Percentiles rank a stretch among this genome's conserved stretches.
phyloP scores from a whole-genome alignment of 805 yeast species.

The Torulaspora microellipsoides region DNA sequence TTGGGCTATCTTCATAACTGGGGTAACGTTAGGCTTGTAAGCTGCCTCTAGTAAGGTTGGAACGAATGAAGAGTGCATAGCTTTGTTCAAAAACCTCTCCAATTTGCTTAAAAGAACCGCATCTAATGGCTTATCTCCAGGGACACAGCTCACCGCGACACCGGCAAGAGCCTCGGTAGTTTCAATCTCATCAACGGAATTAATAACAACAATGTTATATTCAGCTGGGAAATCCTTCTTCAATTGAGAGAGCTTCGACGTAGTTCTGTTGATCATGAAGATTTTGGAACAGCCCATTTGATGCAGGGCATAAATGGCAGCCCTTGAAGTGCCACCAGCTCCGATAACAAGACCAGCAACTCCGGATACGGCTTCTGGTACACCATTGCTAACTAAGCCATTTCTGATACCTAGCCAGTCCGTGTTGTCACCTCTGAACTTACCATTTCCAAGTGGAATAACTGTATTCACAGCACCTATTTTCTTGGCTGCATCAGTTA shows the following conservation, averaged over 20 bases:
- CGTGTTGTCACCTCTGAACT: slow-evolving; percentile 80
- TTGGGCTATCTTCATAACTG: slow-evolving; percentile 73
- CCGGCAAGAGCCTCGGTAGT: slow-evolving; percentile 42
- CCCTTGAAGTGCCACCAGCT: slow-evolving; percentile 97
- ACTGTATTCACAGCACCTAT: slow-evolving; percentile 96
- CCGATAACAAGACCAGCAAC: slow-evolving; percentile 79
- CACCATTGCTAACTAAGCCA: slow-evolving; percentile 62
- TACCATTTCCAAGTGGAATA: slow-evolving; percentile 45
- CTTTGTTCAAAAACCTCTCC: slow-evolving; percentile 43
- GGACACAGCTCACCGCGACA: slow-evolving; percentile 73
- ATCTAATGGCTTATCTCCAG: slow-evolving; percentile 73
- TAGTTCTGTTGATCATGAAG: slow-evolving; percentile 77
- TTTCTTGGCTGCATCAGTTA: slow-evolving; percentile 69
- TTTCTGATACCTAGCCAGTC: slow-evolving; percentile 89
- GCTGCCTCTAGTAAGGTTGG: slow-evolving; percentile 85
- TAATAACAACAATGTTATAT: slow-evolving; percentile 56
- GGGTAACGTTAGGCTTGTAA: slow-evolving; percentile 84
- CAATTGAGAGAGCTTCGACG: slow-evolving; percentile 56
- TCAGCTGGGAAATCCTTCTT: slow-evolving; percentile 54
- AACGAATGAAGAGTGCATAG: slow-evolving; percentile 37
- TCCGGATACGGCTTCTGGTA: slow-evolving; percentile 39
- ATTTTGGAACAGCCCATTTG: slow-evolving; percentile 72
- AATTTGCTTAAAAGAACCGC: slow-evolving; percentile 44
- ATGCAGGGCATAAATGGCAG: slow-evolving; percentile 84
- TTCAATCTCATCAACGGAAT: slow-evolving; percentile 43